These are phyloP conservation scores for Psilocybe cubensis DNA, from an alignment of 768 basidiomycete species.

Conservation along the genomic window DNA sequence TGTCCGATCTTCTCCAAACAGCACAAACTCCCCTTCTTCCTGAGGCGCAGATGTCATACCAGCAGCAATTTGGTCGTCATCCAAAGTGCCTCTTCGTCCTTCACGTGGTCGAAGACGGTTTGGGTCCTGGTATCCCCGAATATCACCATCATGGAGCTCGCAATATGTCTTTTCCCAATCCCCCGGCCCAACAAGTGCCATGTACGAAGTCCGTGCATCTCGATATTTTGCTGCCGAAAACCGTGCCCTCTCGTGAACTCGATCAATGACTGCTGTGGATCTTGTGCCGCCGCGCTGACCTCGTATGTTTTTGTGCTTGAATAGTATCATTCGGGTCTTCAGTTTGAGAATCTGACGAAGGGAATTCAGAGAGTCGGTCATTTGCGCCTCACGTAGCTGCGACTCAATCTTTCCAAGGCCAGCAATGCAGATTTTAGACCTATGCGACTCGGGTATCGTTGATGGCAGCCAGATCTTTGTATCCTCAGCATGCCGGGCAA, in stretches of 20 bases:
- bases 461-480: slow-evolving; percentile 9
- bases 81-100: slow-evolving; percentile 2
- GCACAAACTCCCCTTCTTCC: not conserved
- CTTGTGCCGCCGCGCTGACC: slow-evolving; percentile 25
- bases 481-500: slow-evolving; percentile 11
- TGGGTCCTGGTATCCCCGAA: slow-evolving; percentile 16
- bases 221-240: slow-evolving; percentile 17
- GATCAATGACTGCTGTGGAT: slow-evolving; percentile 22
- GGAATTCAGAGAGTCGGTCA: slow-evolving; percentile 17
- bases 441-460: not conserved
- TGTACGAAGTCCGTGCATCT: slow-evolving; percentile 10
- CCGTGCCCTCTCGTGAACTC: slow-evolving; percentile 14
- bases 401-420: slow-evolving; percentile 21
- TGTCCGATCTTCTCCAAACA: slow-evolving; percentile 4
- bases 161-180: slow-evolving; percentile 16
- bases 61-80: not conserved
- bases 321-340: slow-evolving; percentile 22
- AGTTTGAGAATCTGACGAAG: slow-evolving; percentile 21
- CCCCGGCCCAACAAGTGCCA: slow-evolving; percentile 14
- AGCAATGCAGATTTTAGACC: not conserved
- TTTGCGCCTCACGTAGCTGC: slow-evolving; percentile 23
- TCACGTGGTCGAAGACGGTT: not conserved
- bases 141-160: slow-evolving; percentile 16
- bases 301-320: slow-evolving; percentile 25
- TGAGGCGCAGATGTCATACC: not conserved